These are phyloP conservation scores for Sporothrix brasiliensis DNA, from an alignment of 2,329 filamentous ascomycete species.

Conservation along the genomic window DNA sequence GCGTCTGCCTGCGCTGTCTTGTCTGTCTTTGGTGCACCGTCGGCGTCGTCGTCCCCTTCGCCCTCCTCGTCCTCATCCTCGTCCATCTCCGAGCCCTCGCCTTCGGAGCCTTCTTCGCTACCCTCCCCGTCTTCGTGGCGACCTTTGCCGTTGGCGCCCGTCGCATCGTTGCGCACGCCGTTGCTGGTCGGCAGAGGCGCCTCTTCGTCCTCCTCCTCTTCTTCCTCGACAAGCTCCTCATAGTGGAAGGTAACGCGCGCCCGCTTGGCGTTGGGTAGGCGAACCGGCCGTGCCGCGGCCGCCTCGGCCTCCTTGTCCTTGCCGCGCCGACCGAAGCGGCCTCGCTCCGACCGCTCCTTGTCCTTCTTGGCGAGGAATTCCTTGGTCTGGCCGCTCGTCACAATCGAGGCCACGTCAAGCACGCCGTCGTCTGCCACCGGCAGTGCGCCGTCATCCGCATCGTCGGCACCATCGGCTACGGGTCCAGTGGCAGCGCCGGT, in stretches of 20 bases:
- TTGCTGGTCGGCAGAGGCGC: slow-evolving; percentile 34
- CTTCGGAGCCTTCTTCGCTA: slow-evolving; percentile 34
- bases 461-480: slow-evolving; percentile 39
- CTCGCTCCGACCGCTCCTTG: slow-evolving; percentile 72
- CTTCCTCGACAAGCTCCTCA: slow-evolving; percentile 66
- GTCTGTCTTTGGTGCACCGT: slow-evolving; percentile 8
- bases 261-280: slow-evolving; percentile 73
- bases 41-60: slow-evolving; percentile 28
- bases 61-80: slow-evolving; percentile 35
- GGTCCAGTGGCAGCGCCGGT: slow-evolving; percentile 39
- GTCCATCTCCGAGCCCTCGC: slow-evolving; percentile 33
- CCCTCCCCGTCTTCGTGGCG: slow-evolving; percentile 31
- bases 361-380: slow-evolving; percentile 84
- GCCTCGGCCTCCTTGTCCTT: slow-evolving; percentile 62
- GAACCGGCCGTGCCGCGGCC: slow-evolving; percentile 57
- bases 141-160: slow-evolving; percentile 28
- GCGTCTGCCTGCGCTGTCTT: slow-evolving; percentile 26
- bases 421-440: slow-evolving; percentile 64
- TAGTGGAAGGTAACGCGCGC: slow-evolving; percentile 71
- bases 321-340: slow-evolving; percentile 61
- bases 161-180: slow-evolving; percentile 25
- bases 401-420: slow-evolving; percentile 81
- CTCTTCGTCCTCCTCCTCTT: slow-evolving; percentile 57
- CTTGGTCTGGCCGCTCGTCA: slow-evolving; percentile 77
- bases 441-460: slow-evolving; percentile 46